Conservation (phyloP, 2,329 filamentous ascomycete genomes). For the Diplodia intermedia region DNA sequence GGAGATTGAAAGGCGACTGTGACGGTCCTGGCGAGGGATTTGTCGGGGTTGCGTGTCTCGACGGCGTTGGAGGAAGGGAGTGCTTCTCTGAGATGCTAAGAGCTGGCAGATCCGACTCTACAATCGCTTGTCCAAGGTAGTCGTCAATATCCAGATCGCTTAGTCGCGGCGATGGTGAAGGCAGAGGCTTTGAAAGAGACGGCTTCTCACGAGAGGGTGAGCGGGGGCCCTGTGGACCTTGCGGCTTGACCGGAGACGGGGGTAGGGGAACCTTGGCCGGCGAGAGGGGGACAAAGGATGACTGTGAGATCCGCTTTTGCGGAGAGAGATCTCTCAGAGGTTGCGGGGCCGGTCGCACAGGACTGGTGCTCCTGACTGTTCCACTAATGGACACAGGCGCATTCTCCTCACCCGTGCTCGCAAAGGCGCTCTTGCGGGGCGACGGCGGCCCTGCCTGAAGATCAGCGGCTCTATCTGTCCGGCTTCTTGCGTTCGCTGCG, state of each 20-base stretch:
- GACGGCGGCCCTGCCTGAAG: conserved; percentile 15
- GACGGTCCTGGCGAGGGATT: conserved; percentile 15
- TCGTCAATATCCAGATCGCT: conserved; percentile 22
- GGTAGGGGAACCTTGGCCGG: conserved; percentile 56
- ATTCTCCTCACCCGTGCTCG: conserved; percentile 46
- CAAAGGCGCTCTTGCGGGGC: conserved; percentile 44
- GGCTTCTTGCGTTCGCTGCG: conserved; percentile 74
- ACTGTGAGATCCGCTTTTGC: conserved; percentile 45
- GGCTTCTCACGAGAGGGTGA: conserved; percentile 36
- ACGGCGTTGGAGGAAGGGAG: conserved; percentile 11
- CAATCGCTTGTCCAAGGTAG: conserved; percentile 22
- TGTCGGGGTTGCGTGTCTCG: conserved; percentile 14
- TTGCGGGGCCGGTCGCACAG: conserved; percentile 37
- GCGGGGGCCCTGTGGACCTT: conserved; percentile 46
- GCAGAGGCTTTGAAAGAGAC: conserved; percentile 16
- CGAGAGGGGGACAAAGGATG: conserved; percentile 44
- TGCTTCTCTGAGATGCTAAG: not conserved
- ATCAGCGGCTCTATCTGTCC: conserved; percentile 38
- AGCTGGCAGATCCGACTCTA: conserved; percentile 14
- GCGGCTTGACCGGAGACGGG: conserved; percentile 54
- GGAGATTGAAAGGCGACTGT: conserved; percentile 35
- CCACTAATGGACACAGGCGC: conserved; percentile 37
- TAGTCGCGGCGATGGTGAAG: conserved; percentile 11
- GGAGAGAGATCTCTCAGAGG: conserved; percentile 49
- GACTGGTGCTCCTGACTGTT: conserved; percentile 40